Percentiles rank a stretch among this genome's conserved stretches.
These are phyloP conservation scores for Fusarium longipes DNA, from an alignment of 2,329 filamentous ascomycete species.

Conservation along the genomic window DNA sequence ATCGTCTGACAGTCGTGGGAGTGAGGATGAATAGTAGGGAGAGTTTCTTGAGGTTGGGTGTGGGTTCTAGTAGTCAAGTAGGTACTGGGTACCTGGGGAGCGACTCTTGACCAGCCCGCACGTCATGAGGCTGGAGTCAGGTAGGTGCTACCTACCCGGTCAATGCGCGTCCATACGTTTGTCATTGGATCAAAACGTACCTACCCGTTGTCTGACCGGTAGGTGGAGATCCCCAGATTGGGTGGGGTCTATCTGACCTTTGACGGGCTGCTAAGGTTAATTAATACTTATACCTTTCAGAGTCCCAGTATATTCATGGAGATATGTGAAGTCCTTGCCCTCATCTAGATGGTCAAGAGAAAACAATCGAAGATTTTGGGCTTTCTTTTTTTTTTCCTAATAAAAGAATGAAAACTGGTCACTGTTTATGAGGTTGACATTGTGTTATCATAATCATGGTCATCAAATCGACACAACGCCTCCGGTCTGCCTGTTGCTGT, in stretches of 20 bases:
- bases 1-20: conserved; percentile 6
- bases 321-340: too few species aligned
- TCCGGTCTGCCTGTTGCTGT: neutral
- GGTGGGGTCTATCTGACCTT: neutral
- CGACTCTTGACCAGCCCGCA: conserved; percentile 9
- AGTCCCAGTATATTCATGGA: too few species aligned
- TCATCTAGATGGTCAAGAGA: too few species aligned
- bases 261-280: too few species aligned
- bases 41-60: conserved; percentile 5
- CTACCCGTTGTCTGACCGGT: neutral
- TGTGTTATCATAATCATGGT: neutral
- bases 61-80: neutral
- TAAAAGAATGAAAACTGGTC: too few species aligned
- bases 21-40: conserved; percentile 16
- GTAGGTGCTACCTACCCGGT: neutral
- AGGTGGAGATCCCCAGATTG: neutral
- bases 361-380: too few species aligned
- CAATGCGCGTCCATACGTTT: neutral
- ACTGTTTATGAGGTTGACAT: too few species aligned
- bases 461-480: neutral
- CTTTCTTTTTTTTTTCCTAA: too few species aligned
- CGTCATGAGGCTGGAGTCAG: conserved; percentile 43
- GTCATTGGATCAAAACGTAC: neutral
- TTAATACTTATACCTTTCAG: too few species aligned
- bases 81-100: neutral